These are phyloP conservation scores for Alternaria angustiovoidea DNA, from an alignment of 2,329 filamentous ascomycete species.

Conservation along the genomic window DNA sequence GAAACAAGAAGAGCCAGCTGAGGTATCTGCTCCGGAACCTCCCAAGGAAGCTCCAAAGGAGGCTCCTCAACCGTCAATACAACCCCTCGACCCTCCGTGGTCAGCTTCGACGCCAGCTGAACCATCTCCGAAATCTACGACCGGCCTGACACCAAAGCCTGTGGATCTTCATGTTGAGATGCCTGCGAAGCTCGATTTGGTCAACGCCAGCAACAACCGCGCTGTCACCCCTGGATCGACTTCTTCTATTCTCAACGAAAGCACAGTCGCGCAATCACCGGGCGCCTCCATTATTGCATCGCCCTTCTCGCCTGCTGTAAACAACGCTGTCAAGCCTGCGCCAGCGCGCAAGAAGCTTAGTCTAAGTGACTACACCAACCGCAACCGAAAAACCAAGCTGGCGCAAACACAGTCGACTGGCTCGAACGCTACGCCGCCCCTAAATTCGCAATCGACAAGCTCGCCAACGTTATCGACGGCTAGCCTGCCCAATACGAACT, in stretches of 20 bases:
- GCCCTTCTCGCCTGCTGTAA: slow-evolving; percentile 51
- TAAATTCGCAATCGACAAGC: slow-evolving; percentile 36
- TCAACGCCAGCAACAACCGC: slow-evolving; percentile 25
- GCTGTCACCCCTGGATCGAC: slow-evolving; percentile 38
- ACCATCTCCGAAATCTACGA: slow-evolving; percentile 19
- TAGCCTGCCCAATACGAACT: slow-evolving; percentile 41
- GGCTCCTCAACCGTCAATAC: slow-evolving; percentile 39
- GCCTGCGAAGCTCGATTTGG: slow-evolving; percentile 38
- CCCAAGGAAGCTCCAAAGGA: slow-evolving; percentile 33
- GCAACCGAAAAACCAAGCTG: slow-evolving; percentile 54
- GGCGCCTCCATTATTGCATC: slow-evolving; percentile 30
- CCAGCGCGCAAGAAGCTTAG: slow-evolving; percentile 60
- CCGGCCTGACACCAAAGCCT: slow-evolving; percentile 23
- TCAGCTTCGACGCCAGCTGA: slow-evolving; percentile 25
- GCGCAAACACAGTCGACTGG: slow-evolving; percentile 40
- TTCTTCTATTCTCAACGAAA: slow-evolving; percentile 27
- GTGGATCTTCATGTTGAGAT: slow-evolving; percentile 40
- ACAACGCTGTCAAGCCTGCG: slow-evolving; percentile 52
- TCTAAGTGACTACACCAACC: slow-evolving; percentile 60
- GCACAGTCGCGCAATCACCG: slow-evolving; percentile 42
- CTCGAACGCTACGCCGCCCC: slow-evolving; percentile 33
- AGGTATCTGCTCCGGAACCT: slow-evolving; percentile 32
- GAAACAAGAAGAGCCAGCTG: slow-evolving; percentile 42
- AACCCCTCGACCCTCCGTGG: slow-evolving; percentile 48
- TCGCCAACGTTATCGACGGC: slow-evolving; percentile 45